Conservation (phyloP, 345 rosid species). For the Salix exigua region DNA sequence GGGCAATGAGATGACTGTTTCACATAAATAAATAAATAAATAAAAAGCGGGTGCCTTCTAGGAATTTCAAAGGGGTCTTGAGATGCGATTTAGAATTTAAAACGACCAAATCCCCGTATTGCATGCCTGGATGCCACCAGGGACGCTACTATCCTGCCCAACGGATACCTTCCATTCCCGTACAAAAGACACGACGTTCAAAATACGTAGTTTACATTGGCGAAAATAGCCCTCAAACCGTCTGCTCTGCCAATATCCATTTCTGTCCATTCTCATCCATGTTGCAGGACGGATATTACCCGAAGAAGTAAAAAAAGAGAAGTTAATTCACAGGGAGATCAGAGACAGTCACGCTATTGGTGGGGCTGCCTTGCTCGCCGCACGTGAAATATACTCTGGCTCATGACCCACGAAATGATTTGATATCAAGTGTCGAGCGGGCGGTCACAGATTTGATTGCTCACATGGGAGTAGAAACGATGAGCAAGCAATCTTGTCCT, state of each 20-base stretch:
- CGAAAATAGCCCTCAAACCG: not conserved
- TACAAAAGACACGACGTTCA: no score
- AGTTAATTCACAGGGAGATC: not conserved
- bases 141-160: not conserved
- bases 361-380: not conserved
- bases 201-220: not conserved
- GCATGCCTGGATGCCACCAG: not conserved
- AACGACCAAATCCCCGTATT: not conserved
- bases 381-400: conserved; percentile 21
- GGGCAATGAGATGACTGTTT: not conserved
- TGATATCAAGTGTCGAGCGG: conserved; percentile 10
- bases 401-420: conserved; percentile 24
- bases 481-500: not conserved
- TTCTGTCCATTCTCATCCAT: not conserved
- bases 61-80: not conserved
- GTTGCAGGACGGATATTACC: not conserved
- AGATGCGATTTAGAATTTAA: not conserved
- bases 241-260: not conserved
- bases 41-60: not conserved
- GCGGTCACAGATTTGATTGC: not conserved
- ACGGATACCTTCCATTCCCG: not conserved
- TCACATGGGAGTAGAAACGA: conserved; percentile 21
- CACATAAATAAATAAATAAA: no score
- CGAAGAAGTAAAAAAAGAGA: not conserved
- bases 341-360: not conserved